Evolutionary conservation across 1,284 basidiomycete species (phyloP), one percentile per base, ranked within the genome.

Genomic region (Earliella scabrosa): DNA sequence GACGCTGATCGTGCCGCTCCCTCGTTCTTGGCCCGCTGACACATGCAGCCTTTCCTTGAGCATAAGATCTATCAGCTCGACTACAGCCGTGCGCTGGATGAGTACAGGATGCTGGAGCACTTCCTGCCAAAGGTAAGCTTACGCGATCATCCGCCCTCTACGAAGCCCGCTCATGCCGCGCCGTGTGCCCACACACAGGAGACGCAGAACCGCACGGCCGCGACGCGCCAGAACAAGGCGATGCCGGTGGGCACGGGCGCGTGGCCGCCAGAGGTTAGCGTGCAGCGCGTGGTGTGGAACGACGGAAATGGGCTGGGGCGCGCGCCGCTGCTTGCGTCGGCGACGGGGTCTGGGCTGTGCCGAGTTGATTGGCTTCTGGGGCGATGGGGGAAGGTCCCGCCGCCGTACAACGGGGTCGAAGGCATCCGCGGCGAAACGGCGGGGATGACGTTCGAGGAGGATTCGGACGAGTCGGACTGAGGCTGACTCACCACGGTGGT

Each of bases 51-150:
- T 0, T 85, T 92, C 65, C 83, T 92, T 49, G 77, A 82, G 14
- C 87, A 94, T 67, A 89, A 87, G 61, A 79, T 96, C 13, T 97
- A 86, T 66, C 91, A 93, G 65, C 78, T 98, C 49, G 95, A 97
- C 73, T 93, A 92, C 66, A 92, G 85, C 66, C 83, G 86, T 21
- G 82, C 79, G 16, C 82, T 82, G 0, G 82, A 83, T 27, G 84
- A 92, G 58, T 93, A 84, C 66, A 78, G 94, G 21, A 93, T 97
- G 87, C 74, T 93, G 7, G 95, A 98, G 60, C 82, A 84, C 34
- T 88, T 95, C 63, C 70, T 89, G 3, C 93, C 95, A 0, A 82
- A 87, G 72, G 90, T 88, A 56, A 50, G 34, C 38, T 34, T 23
- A 41, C 2, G n/a, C 24, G 7, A 29, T 44, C 21, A 34, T 43